Evolutionary conservation across 441 rosid species (phyloP).

Genomic region (Melianthus villosus): DNA sequence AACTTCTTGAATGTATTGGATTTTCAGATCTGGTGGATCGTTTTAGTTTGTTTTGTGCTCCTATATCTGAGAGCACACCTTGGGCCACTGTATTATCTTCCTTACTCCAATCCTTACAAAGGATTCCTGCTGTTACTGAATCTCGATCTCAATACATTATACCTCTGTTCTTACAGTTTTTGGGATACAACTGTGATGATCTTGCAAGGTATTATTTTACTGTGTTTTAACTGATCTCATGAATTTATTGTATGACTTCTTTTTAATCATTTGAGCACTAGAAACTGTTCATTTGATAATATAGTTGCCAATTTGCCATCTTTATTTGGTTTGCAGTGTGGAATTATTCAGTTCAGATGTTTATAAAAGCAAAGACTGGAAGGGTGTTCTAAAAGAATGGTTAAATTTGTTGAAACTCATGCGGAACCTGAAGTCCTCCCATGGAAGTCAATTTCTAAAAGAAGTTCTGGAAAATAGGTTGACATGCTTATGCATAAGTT

Average conservation of each 20-base stretch:
- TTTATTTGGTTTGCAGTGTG: constrained; percentile 31
- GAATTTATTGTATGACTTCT: background rate
- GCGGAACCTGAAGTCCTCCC: constrained; percentile 50
- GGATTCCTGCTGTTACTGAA: constrained; percentile 44
- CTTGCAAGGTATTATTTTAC: constrained; percentile 34
- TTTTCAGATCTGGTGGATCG: constrained; percentile 47
- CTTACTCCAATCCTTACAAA: constrained; percentile 66
- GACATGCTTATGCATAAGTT: constrained; percentile 10
- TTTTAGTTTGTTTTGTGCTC: constrained; percentile 32
- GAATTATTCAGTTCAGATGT: constrained; percentile 31
- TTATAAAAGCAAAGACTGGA: constrained; percentile 79
- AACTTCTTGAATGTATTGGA: constrained; percentile 8
- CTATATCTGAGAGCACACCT: constrained; percentile 43
- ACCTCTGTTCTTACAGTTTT: constrained; percentile 56
- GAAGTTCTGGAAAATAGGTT: constrained; percentile 67
- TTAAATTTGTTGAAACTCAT: constrained; percentile 57
- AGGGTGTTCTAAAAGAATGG: constrained; percentile 69
- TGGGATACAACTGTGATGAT: constrained; percentile 50
- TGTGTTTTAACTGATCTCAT: constrained; percentile 4
- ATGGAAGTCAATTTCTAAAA: constrained; percentile 48
- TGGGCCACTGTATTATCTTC: constrained; percentile 30
- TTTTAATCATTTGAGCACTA: too few relatives aligned
- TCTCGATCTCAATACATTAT: constrained; percentile 55
- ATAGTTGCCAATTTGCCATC: constrained; percentile 7
- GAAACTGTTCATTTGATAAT: too few relatives aligned